Conservation (phyloP, 176 grass and related monocot genomes). For the Triticum timopheevii region DNA sequence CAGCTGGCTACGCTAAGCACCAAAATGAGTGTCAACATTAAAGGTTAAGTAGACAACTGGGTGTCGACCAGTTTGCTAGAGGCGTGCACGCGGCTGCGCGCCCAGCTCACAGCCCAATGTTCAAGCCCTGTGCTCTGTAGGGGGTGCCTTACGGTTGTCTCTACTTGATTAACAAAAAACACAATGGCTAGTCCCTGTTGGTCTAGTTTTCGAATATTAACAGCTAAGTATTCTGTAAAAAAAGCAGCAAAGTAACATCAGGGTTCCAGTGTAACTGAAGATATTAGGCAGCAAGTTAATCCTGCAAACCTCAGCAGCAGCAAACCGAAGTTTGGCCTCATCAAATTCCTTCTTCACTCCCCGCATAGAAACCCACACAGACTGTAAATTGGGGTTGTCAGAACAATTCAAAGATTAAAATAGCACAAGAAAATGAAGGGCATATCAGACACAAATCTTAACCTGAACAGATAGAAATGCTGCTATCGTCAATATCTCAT, state of each 20-base stretch:
- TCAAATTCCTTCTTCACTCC: conserved; percentile 91
- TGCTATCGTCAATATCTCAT: conserved; percentile 92
- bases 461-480: conserved; percentile 95
- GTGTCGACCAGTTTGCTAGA: neutral
- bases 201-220: conserved; percentile 5
- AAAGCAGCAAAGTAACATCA: conserved; percentile 10
- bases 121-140: neutral
- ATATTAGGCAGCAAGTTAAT: conserved; percentile 1
- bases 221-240: neutral
- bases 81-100: too few species aligned
- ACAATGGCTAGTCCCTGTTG: neutral
- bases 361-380: conserved; percentile 76
- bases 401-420: conserved; percentile 29
- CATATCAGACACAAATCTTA: conserved; percentile 28
- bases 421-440: neutral
- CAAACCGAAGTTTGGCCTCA: conserved; percentile 94
- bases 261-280: neutral
- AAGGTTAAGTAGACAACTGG: neutral
- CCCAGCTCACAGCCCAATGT: neutral
- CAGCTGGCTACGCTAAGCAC: neutral
- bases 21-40: conserved; percentile 1
- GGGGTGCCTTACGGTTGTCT: neutral
- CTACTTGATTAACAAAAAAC: neutral
- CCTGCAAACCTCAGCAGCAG: conserved; percentile 84
- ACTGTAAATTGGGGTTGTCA: conserved; percentile 49